phyloP scores from a whole-genome alignment of 441 rosid species.

The Erodium trifolium region DNA sequence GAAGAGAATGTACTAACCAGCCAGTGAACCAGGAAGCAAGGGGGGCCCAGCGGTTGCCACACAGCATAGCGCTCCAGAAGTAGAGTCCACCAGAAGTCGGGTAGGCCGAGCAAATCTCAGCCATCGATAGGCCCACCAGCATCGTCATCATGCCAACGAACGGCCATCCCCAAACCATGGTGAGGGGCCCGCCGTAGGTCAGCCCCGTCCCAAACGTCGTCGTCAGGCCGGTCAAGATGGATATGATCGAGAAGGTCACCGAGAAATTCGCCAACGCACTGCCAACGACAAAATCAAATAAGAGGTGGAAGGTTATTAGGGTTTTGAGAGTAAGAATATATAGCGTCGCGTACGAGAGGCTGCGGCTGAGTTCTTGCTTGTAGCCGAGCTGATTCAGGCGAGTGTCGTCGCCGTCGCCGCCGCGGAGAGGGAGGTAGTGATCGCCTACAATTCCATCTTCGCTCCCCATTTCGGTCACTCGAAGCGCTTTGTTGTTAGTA shows the following conservation, averaged over 20 bases:
- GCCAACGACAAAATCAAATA: constrained; percentile 1
- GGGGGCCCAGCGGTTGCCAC: constrained; percentile 42
- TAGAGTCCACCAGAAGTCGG: constrained; percentile 54
- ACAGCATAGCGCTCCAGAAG: constrained; percentile 49
- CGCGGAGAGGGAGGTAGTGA: constrained; percentile 24
- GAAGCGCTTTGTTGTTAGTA: not conserved
- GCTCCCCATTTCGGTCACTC: constrained; percentile 15
- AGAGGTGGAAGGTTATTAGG: no score
- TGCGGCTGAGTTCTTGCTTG: constrained; percentile 52
- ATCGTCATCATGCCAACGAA: constrained; percentile 33
- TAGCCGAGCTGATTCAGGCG: constrained; percentile 46
- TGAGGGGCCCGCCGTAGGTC: constrained; percentile 42
- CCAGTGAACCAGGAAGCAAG: constrained; percentile 55
- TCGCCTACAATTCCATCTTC: constrained; percentile 12
- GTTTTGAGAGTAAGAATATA: not conserved
- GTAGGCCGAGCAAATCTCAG: constrained; percentile 54
- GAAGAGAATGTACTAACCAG: constrained; percentile 27
- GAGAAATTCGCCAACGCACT: constrained; percentile 45
- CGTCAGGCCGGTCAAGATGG: constrained; percentile 40
- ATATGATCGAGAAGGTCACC: constrained; percentile 38
- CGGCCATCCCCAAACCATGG: constrained; percentile 52
- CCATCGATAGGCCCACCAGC: constrained; percentile 38
- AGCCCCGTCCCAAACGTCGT: constrained; percentile 36
- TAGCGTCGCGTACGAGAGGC: constrained; percentile 36
- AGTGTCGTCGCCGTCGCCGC: constrained; percentile 11